Percentiles rank a stretch among this genome's conserved stretches.
phyloP scores from a whole-genome alignment of 2,329 filamentous ascomycete species.

The Aspergillus carbonarius region DNA sequence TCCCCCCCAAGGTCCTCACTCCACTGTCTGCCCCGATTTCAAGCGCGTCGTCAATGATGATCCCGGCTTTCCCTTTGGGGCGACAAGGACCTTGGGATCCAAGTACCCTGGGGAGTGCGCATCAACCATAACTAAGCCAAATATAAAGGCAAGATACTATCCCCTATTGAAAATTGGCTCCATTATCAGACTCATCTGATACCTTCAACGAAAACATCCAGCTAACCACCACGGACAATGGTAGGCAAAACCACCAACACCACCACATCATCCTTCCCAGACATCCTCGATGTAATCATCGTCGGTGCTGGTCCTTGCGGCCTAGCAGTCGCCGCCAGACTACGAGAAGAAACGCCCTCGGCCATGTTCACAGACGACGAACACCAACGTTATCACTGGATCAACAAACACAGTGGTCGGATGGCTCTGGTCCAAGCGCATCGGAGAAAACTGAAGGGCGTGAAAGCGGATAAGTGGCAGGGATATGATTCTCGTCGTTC shows the following conservation, averaged over 20 bases:
- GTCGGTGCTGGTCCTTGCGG: slow-evolving; percentile 74
- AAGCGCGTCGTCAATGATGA: slow-evolving; percentile 9
- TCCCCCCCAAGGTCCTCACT: slow-evolving; percentile 30
- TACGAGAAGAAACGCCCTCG: slow-evolving; percentile 70
- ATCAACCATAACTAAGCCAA: neutral
- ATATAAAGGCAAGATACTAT: too few relatives aligned
- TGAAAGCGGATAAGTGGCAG: slow-evolving; percentile 30
- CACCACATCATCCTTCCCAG: slow-evolving; percentile 3
- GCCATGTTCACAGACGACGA: slow-evolving; percentile 82
- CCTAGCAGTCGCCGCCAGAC: slow-evolving; percentile 69
- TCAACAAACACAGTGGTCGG: slow-evolving; percentile 62
- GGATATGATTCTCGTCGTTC: neutral
- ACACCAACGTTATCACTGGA: slow-evolving; percentile 78
- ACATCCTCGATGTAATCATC: slow-evolving; percentile 63
- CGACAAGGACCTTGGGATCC: slow-evolving; percentile 34
- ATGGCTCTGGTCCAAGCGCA: slow-evolving; percentile 48
- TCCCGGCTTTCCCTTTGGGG: neutral
- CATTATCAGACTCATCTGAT: neutral
- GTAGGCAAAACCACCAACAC: neutral
- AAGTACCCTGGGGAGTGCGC: slow-evolving; percentile 33
- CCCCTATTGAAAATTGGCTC: too few relatives aligned
- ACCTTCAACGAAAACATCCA: neutral
- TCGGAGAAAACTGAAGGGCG: slow-evolving; percentile 25
- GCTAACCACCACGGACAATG: slow-evolving; percentile 7
- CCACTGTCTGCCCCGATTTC: neutral